Evolutionary conservation across 495 filamentous ascomycete species (phyloP).

Genomic region (Trichoderma virens): DNA sequence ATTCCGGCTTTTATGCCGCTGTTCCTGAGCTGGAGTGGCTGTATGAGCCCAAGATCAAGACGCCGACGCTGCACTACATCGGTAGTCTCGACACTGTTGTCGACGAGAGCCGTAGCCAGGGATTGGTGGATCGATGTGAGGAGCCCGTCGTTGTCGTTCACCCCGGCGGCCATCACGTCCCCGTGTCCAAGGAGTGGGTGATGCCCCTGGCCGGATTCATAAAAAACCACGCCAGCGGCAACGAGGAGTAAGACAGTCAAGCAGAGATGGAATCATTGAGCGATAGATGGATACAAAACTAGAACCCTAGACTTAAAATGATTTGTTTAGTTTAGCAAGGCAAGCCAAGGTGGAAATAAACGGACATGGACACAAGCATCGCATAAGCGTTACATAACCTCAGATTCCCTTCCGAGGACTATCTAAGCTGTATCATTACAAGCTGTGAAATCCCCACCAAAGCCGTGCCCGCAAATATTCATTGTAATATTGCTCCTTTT

Average conservation of each 20-base stretch:
- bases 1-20: conserved; percentile 25
- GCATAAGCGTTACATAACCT: conserved; percentile 4
- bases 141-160: conserved; percentile 64
- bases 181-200: conserved; percentile 70
- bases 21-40: conserved; percentile 12
- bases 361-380: neutral
- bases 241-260: neutral
- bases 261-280: neutral
- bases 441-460: neutral
- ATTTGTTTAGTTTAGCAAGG: neutral
- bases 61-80: conserved; percentile 74
- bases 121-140: conserved; percentile 59
- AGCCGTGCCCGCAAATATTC: neutral
- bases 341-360: neutral
- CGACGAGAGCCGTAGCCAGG: conserved; percentile 59
- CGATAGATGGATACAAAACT: neutral
- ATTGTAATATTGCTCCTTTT: neutral
- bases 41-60: conserved; percentile 44
- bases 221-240: conserved; percentile 35
- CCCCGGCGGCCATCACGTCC: conserved; percentile 91
- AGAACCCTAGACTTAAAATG: neutral
- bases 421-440: conserved; percentile 10
- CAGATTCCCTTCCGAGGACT: neutral
- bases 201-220: conserved; percentile 70
- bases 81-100: conserved; percentile 87